Conservation (phyloP, 306 rosid species). For the Hippophae rhamnoides region DNA sequence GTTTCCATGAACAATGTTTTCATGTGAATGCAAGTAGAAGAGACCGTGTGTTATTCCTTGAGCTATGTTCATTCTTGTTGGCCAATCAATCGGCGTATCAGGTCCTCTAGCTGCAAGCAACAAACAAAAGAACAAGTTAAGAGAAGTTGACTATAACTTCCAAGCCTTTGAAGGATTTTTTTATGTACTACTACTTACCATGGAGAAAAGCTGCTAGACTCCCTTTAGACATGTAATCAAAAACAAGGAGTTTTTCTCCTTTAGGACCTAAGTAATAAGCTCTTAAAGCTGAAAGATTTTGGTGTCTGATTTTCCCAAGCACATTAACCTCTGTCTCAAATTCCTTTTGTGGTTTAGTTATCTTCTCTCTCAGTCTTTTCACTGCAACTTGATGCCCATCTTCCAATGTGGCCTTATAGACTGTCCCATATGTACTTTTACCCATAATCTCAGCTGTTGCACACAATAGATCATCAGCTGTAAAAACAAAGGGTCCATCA, state of each 20-base stretch:
- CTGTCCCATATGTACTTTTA: conserved; percentile 90
- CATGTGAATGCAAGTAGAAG: conserved; percentile 57
- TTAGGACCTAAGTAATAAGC: conserved; percentile 83
- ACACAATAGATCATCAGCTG: conserved; percentile 87
- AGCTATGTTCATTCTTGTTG: conserved; percentile 75
- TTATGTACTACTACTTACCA: conserved; percentile 30
- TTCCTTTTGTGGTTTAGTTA: conserved; percentile 67
- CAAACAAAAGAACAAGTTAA: background rate
- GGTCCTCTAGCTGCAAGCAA: conserved; percentile 54
- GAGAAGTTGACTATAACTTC: background rate
- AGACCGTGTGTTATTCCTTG: conserved; percentile 65
- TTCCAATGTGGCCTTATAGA: conserved; percentile 84
- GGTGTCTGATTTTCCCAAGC: conserved; percentile 71
- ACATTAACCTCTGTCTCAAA: conserved; percentile 66
- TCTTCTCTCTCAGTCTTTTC: conserved; percentile 83
- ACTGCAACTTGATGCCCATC: conserved; percentile 95
- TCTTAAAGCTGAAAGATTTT: conserved; percentile 67
- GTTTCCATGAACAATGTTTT: conserved; percentile 74
- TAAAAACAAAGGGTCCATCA: conserved; percentile 66
- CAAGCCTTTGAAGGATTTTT: background rate
- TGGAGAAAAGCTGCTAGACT: conserved; percentile 76
- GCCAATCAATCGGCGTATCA: conserved; percentile 62
- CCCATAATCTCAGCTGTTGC: conserved; percentile 98
- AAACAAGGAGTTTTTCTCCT: conserved; percentile 88
- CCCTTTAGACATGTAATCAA: conserved; percentile 68